Evolutionary conservation across 2,329 filamentous ascomycete species (phyloP).

Genomic region (Colletotrichum neosansevieriae): DNA sequence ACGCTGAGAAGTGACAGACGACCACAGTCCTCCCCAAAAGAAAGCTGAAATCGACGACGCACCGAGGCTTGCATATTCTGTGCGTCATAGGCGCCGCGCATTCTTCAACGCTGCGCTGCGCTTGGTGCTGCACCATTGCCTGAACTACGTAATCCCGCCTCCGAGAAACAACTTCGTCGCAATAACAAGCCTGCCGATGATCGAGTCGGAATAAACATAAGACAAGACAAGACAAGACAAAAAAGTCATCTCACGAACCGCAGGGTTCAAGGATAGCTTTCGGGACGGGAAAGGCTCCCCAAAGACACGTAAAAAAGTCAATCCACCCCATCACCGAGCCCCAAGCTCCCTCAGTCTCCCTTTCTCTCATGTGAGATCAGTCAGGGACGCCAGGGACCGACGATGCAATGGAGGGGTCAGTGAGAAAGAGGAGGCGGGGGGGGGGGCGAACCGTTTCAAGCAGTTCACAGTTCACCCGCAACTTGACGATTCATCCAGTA

Average conservation of each 20-base stretch:
- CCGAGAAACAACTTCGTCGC: neutral
- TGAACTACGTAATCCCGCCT: constrained; percentile 20
- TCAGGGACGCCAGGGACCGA: neutral
- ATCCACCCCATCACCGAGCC: constrained; percentile 24
- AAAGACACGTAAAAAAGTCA: constrained; percentile 27
- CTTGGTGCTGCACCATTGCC: constrained; percentile 14
- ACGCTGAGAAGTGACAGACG: constrained; percentile 30
- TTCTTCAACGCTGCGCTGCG: constrained; percentile 34
- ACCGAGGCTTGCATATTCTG: constrained; percentile 33
- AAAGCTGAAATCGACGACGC: constrained; percentile 19
- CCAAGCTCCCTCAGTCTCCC: constrained; percentile 29
- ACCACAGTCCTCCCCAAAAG: constrained; percentile 20
- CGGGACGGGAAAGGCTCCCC: constrained; percentile 2
- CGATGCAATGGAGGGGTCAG: constrained; percentile 14
- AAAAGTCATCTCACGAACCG: constrained; percentile 2
- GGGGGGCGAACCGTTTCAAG: constrained; percentile 32
- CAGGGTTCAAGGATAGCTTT: constrained; percentile 13
- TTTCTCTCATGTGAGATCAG: constrained; percentile 28
- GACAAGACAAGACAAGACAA: constrained; percentile 18
- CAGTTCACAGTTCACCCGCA: constrained; percentile 11
- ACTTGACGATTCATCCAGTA: constrained; percentile 32
- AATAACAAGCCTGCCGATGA: constrained; percentile 10
- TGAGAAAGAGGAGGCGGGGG: neutral
- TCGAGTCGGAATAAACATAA: constrained; percentile 10
- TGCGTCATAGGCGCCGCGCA: constrained; percentile 29